Evolutionary conservation across 768 basidiomycete genomes (phyloP).

Genomic region (Amanita jacksonii): DNA sequence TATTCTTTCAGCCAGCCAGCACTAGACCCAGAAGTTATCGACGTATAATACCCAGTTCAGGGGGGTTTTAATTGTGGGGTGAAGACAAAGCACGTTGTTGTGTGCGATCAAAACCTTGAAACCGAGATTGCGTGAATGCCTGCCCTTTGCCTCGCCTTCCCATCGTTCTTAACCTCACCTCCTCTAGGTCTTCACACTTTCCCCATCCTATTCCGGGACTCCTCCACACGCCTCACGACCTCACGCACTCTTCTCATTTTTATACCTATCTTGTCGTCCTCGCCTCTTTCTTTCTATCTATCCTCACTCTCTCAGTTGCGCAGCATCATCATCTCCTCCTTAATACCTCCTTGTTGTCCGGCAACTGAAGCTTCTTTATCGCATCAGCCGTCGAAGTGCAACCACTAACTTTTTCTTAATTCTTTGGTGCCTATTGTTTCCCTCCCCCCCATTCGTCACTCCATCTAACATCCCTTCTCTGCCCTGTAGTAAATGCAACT

Average conservation of each 20-base stretch:
- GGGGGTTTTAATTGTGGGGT: constrained; percentile 30
- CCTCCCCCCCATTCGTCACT: constrained; percentile 13
- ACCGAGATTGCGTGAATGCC: constrained; percentile 38
- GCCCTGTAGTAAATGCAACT: constrained; percentile 52
- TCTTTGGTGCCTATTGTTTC: constrained; percentile 28
- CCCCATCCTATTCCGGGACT: constrained; percentile 19
- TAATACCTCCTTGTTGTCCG: constrained; percentile 13
- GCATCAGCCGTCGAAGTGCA: constrained; percentile 18
- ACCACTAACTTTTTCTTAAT: constrained; percentile 26
- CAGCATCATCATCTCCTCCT: constrained; percentile 10
- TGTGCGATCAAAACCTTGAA: constrained; percentile 59
- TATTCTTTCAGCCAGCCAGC: neutral
- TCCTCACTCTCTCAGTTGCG: constrained; percentile 13
- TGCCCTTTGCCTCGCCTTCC: constrained; percentile 52
- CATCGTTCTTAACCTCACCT: constrained; percentile 37
- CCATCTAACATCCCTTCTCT: constrained; percentile 21
- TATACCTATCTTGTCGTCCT: constrained; percentile 40
- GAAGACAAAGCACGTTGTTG: constrained; percentile 65
- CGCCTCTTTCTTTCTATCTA: constrained; percentile 18
- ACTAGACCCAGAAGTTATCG: neutral
- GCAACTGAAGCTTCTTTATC: constrained; percentile 12
- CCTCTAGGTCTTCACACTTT: constrained; percentile 18
- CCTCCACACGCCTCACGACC: constrained; percentile 22
- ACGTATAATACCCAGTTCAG: constrained; percentile 4
- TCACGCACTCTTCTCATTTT: constrained; percentile 41